These are phyloP conservation scores for Marasmius fiardii DNA, from an alignment of 1,284 basidiomycete species.

Conservation along the genomic window DNA sequence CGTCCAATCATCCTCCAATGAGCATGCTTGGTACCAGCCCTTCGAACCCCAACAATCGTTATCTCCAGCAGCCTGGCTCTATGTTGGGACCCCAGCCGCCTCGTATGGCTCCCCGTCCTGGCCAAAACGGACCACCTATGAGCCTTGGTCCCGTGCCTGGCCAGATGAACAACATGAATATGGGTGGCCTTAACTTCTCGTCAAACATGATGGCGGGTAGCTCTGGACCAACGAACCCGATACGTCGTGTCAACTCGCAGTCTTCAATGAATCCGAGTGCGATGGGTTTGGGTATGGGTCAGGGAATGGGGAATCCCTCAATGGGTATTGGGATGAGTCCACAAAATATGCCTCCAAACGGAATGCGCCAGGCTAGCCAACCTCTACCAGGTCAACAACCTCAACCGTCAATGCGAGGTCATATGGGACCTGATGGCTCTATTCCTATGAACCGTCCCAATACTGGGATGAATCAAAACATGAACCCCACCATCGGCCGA, in stretches of 20 bases:
- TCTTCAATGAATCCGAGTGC: conserved; percentile 27
- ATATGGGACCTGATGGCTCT: not conserved
- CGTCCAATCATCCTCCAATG: conserved; percentile 35
- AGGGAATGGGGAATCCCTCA: not conserved
- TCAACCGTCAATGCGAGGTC: not conserved
- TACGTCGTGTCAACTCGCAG: conserved; percentile 53
- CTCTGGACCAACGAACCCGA: conserved; percentile 25
- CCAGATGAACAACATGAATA: conserved; percentile 24
- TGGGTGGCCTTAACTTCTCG: conserved; percentile 3
- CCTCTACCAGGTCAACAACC: not conserved
- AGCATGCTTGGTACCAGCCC: conserved; percentile 28
- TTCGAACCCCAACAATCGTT: conserved; percentile 16
- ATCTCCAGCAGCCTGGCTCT: conserved; percentile 21
- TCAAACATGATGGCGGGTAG: conserved; percentile 31
- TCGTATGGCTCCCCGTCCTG: conserved; percentile 25
- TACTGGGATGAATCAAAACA: conserved; percentile 25
- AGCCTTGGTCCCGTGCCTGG: conserved; percentile 26
- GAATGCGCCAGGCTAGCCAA: not conserved
- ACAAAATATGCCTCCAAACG: not conserved
- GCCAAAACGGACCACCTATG: conserved; percentile 37
- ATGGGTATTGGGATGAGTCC: conserved; percentile 29
- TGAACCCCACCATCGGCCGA: conserved; percentile 30
- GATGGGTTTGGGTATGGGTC: conserved; percentile 29
- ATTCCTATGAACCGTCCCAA: conserved; percentile 5
- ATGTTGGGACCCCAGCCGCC: conserved; percentile 18